Evolutionary conservation across 2,329 filamentous ascomycete species (phyloP).

Genomic region (Stachybotrys echinatus): DNA sequence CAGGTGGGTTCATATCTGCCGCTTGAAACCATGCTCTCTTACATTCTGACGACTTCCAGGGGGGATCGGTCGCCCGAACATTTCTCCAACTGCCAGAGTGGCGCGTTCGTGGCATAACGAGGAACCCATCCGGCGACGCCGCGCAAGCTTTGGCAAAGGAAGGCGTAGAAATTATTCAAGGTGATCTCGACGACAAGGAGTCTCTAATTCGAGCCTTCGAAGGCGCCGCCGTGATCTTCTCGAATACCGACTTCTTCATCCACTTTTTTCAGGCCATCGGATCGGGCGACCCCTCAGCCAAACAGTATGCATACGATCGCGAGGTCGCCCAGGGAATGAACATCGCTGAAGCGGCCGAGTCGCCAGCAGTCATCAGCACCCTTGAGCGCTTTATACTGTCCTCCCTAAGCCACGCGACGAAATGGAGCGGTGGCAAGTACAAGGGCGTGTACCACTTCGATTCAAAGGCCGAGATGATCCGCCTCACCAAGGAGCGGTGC

Average conservation of each 20-base stretch:
- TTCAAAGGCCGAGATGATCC: constrained; percentile 27
- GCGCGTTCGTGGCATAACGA: constrained; percentile 17
- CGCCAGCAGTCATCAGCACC: constrained; percentile 16
- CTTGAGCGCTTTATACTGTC: constrained; percentile 34
- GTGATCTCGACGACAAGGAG: constrained; percentile 11
- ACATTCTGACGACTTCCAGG: constrained; percentile 5
- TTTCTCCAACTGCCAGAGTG: constrained; percentile 12
- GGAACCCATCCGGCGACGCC: constrained; percentile 10
- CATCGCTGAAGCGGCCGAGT: constrained; percentile 28
- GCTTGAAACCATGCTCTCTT: neutral
- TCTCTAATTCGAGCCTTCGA: constrained; percentile 13
- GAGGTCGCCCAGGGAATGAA: constrained; percentile 30
- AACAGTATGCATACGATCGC: constrained; percentile 13
- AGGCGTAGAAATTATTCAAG: constrained; percentile 16
- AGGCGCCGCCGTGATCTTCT: constrained; percentile 19
- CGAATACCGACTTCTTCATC: constrained; percentile 21
- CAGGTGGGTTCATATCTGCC: neutral
- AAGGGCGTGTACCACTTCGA: constrained; percentile 35
- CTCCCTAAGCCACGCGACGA: constrained; percentile 25
- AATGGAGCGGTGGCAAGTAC: constrained; percentile 35
- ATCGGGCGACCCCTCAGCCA: constrained; percentile 6
- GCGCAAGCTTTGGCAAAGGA: constrained; percentile 10
- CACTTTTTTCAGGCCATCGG: no score
- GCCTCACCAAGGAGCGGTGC: constrained; percentile 15
- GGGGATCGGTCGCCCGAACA: constrained; percentile 10